Conservation (phyloP, 2,329 filamentous ascomycete species). For the Colletotrichum navitas region DNA sequence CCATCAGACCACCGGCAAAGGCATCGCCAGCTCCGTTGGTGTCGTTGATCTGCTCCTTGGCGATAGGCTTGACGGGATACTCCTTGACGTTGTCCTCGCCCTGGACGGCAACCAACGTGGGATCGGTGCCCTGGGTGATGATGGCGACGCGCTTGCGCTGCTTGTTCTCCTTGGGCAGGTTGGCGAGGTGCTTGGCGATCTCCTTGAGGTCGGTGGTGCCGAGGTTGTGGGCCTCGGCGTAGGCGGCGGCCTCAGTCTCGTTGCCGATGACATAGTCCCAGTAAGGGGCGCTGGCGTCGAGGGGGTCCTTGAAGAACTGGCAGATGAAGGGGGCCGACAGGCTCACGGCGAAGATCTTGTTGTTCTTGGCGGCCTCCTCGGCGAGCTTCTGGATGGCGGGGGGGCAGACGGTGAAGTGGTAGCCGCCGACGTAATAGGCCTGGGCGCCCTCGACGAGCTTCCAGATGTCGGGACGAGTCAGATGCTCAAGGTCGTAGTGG, state of each 20-base stretch:
- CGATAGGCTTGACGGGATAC: constrained; percentile 85
- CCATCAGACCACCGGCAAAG: constrained; percentile 93
- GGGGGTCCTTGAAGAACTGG: constrained; percentile 96
- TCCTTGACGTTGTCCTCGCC: constrained; percentile 78
- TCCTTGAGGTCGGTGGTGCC: constrained; percentile 82
- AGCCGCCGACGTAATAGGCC: constrained; percentile 94
- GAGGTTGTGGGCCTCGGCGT: constrained; percentile 84
- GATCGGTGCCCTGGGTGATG: constrained; percentile 93
- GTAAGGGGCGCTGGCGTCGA: constrained; percentile 88
- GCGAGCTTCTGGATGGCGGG: constrained; percentile 90
- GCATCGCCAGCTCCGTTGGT: constrained; percentile 98
- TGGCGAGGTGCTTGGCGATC: constrained; percentile 87
- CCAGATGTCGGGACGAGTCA: constrained; percentile 94
- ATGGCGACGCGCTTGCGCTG: constrained; percentile 88
- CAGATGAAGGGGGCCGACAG: constrained; percentile 96
- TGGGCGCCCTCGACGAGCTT: constrained; percentile 88
- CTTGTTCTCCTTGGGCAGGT: constrained; percentile 91
- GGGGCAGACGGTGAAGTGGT: constrained; percentile 96
- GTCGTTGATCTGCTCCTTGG: constrained; percentile 85
- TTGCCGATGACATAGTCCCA: constrained; percentile 98
- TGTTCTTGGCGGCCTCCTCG: constrained; percentile 86
- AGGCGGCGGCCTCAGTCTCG: constrained; percentile 92
- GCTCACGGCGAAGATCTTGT: constrained; percentile 94
- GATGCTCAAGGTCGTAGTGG: constrained; percentile 93
- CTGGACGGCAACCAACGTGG: constrained; percentile 86